Conservation (phyloP, 2,329 filamentous ascomycete genomes). For the Cryphonectria naterciae region DNA sequence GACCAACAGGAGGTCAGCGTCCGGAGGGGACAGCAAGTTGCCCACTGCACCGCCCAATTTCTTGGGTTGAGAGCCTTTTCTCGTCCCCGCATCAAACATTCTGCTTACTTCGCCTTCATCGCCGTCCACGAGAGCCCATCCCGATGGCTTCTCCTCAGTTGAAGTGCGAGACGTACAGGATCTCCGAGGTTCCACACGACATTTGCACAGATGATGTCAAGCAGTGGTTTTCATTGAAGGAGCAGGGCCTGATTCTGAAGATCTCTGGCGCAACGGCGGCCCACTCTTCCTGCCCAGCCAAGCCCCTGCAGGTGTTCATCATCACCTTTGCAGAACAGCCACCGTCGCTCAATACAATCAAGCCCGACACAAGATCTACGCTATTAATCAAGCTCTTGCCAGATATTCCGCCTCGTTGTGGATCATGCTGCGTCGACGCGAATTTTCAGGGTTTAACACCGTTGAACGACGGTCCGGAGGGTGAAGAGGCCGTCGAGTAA, state of each 20-base stretch:
- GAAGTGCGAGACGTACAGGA: background rate
- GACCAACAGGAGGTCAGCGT: background rate
- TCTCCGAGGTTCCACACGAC: background rate
- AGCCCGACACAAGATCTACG: background rate
- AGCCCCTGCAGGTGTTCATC: slow-evolving; percentile 1
- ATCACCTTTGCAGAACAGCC: background rate
- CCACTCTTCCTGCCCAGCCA: background rate
- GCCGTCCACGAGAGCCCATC: background rate
- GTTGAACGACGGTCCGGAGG: background rate
- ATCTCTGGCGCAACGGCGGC: background rate
- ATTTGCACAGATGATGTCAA: background rate
- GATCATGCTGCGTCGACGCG: background rate
- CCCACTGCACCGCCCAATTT: too few relatives aligned
- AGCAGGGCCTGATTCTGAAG: background rate
- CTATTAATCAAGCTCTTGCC: background rate
- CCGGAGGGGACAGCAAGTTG: background rate
- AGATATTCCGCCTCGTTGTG: background rate
- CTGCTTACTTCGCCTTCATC: background rate
- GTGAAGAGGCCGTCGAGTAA: background rate
- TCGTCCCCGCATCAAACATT: background rate
- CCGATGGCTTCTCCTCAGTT: background rate
- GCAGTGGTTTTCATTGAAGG: background rate
- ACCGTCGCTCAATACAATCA: background rate
- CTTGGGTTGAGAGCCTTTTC: background rate
- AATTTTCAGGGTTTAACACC: background rate